phyloP scores from a whole-genome alignment of 2,329 filamentous ascomycete genomes.

The Chaetomium sp. region DNA sequence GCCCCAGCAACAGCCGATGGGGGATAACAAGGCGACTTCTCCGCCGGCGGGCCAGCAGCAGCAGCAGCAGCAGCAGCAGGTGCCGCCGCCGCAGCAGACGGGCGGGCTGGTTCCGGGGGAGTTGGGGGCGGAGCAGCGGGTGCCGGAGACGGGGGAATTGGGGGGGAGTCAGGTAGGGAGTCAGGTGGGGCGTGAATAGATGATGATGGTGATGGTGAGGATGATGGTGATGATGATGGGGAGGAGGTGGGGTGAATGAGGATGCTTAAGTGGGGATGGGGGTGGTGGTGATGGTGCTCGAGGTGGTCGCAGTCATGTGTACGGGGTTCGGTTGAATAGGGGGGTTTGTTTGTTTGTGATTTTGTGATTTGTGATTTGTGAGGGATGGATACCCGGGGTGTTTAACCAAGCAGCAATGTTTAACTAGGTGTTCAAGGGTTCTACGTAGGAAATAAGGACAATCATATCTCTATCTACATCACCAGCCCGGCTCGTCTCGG shows the following conservation, averaged over 20 bases:
- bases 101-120: background rate
- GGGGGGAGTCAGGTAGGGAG: too few species aligned
- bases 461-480: background rate
- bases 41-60: background rate
- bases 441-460: background rate
- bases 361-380: background rate
- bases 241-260: background rate
- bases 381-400: background rate
- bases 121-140: background rate
- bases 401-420: background rate
- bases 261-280: background rate
- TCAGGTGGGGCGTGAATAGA: too few species aligned
- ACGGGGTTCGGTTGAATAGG: background rate
- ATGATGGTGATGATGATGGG: background rate
- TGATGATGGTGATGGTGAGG: background rate
- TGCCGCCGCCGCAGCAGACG: background rate
- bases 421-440: background rate
- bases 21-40: background rate
- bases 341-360: background rate
- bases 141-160: background rate
- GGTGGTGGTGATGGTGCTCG: too few species aligned
- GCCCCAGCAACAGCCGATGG: conserved; percentile 1
- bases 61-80: background rate
- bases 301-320: too few species aligned
- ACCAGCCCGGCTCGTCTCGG: background rate